phyloP scores from a whole-genome alignment of 352 stramenopile genomes.

The Globisporangium uncinulatum region DNA sequence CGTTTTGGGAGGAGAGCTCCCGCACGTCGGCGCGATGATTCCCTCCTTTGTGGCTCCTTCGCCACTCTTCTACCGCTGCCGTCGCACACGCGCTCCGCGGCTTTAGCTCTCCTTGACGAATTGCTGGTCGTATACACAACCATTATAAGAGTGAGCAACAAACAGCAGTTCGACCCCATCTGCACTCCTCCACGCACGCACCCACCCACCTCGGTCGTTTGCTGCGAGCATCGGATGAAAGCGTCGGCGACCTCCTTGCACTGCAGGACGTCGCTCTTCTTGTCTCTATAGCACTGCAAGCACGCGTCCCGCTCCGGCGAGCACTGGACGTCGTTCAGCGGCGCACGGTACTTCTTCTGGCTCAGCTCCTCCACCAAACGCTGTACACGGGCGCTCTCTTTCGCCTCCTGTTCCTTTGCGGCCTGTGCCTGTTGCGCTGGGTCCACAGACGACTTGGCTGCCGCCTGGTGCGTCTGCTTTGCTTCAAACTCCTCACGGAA shows the following conservation, averaged over 20 bases:
- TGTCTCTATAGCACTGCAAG: slow-evolving; percentile 85
- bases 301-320: slow-evolving; percentile 68
- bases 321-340: slow-evolving; percentile 79
- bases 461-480: slow-evolving; percentile 29
- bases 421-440: slow-evolving; percentile 47
- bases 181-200: not conserved
- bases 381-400: slow-evolving; percentile 62
- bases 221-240: slow-evolving; percentile 73
- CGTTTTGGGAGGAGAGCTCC: too few species aligned
- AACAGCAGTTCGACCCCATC: too few species aligned
- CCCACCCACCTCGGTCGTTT: slow-evolving; percentile 67
- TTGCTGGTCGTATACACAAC: slow-evolving; percentile 22
- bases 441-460: slow-evolving; percentile 4
- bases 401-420: slow-evolving; percentile 65
- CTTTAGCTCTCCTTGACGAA: slow-evolving; percentile 60
- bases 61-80: not conserved
- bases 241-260: slow-evolving; percentile 85
- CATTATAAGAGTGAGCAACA: not conserved
- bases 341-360: slow-evolving; percentile 80
- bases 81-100: not conserved
- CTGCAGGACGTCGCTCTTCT: slow-evolving; percentile 69
- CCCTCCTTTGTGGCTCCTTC: not conserved
- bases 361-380: slow-evolving; percentile 73
- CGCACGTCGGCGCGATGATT: not conserved
- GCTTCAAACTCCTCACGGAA: slow-evolving; percentile 56